A percentile compares a stretch with the other conserved stretches of the same genome.
Evolutionary conservation across 192 early-diverging fungal genomes (phyloP).

Genomic region (Anaeromyces robustus): DNA sequence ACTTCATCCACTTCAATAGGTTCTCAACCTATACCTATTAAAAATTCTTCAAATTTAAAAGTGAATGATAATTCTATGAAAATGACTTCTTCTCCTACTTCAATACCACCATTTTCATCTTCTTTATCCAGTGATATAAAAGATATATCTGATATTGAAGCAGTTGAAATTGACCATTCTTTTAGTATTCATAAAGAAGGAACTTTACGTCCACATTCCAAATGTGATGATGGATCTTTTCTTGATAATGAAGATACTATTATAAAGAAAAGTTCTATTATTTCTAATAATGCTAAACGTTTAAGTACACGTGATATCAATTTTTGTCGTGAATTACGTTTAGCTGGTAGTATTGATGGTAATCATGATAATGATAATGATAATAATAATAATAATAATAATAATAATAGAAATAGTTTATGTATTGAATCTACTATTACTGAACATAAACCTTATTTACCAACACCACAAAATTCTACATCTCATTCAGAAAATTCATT

Average conservation of each 20-base stretch:
- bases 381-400: too few relatives aligned
- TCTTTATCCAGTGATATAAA: neutral
- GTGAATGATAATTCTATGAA: neutral
- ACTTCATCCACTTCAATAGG: too few relatives aligned
- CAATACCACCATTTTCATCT: neutral
- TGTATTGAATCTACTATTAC: neutral
- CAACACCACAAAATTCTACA: too few relatives aligned
- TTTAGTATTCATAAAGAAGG: neutral
- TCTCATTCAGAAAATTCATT: too few relatives aligned
- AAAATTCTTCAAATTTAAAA: neutral
- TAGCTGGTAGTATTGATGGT: neutral
- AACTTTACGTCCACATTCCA: neutral
- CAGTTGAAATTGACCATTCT: too few relatives aligned
- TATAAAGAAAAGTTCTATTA: neutral
- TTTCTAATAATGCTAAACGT: neutral
- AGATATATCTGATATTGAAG: neutral
- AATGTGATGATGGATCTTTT: neutral
- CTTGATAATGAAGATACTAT: neutral
- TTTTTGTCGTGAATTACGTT: neutral
- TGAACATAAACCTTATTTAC: neutral
- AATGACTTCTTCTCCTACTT: neutral
- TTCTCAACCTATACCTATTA: neutral
- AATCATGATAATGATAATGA: too few relatives aligned
- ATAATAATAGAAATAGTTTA: neutral
- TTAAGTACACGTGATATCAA: neutral